These are phyloP conservation scores for Phytophthora constricta DNA, from an alignment of 352 stramenopile genomes.

Conservation along the genomic window DNA sequence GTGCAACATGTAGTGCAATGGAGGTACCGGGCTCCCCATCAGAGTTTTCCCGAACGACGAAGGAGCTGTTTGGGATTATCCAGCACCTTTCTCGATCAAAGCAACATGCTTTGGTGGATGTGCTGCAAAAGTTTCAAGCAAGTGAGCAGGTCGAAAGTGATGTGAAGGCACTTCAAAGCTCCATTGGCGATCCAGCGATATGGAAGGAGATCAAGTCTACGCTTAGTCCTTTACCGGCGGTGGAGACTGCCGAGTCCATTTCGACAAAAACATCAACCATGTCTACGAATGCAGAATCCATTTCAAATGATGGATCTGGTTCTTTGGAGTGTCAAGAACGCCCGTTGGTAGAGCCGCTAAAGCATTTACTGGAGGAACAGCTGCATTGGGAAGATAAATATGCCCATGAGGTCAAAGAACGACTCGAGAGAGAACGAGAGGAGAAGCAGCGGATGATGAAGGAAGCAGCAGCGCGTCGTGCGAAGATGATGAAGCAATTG, in stretches of 20 bases:
- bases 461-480: conserved; percentile 57
- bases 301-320: background rate
- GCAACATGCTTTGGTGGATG: conserved; percentile 60
- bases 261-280: conserved; percentile 5
- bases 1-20: background rate
- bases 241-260: background rate
- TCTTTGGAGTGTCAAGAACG: background rate
- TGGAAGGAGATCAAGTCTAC: conserved; percentile 71
- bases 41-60: conserved; percentile 57
- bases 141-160: conserved; percentile 63
- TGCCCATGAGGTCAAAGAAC: conserved; percentile 52
- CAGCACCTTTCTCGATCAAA: conserved; percentile 76
- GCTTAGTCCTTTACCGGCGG: conserved; percentile 25
- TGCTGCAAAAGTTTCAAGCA: conserved; percentile 68
- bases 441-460: conserved; percentile 58
- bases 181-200: conserved; percentile 75
- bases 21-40: conserved; percentile 1
- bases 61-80: conserved; percentile 68
- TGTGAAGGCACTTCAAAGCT: conserved; percentile 56
- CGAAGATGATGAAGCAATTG: conserved; percentile 67
- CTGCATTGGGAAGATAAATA: conserved; percentile 70
- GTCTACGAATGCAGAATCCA: background rate
- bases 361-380: conserved; percentile 66
- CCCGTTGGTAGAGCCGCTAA: conserved; percentile 22
- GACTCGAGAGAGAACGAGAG: conserved; percentile 49